A percentile compares a stretch with the other conserved stretches of the same genome.
These are phyloP conservation scores for Chenopodium quinoa DNA, from an alignment of 148 eudicot genomes.

Conservation along the genomic window DNA sequence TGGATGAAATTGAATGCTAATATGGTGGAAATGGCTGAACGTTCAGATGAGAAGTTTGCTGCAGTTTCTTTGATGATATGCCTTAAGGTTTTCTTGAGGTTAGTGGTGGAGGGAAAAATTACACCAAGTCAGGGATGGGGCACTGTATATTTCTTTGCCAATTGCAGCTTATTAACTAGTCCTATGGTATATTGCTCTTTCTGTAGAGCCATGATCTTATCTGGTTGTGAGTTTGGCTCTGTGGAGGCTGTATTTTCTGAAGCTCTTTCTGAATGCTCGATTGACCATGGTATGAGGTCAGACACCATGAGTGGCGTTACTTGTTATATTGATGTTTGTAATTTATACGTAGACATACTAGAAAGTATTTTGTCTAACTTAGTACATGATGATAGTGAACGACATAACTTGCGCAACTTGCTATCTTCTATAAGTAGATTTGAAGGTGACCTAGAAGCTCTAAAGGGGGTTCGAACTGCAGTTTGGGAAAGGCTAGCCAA, in stretches of 20 bases:
- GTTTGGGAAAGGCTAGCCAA: constrained; percentile 83
- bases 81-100: constrained; percentile 49
- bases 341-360: constrained; percentile 57
- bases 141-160: constrained; percentile 50
- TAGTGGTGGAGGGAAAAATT: constrained; percentile 54
- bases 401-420: constrained; percentile 41
- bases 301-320: constrained; percentile 24
- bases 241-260: constrained; percentile 52
- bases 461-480: constrained; percentile 60
- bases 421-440: constrained; percentile 70
- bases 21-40: constrained; percentile 45
- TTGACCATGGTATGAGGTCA: constrained; percentile 27
- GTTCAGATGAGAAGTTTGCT: constrained; percentile 41
- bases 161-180: constrained; percentile 33
- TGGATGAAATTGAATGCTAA: constrained; percentile 76
- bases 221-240: constrained; percentile 69
- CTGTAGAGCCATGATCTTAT: constrained; percentile 72
- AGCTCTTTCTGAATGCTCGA: constrained; percentile 39
- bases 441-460: constrained; percentile 50
- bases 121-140: constrained; percentile 65
- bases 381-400: constrained; percentile 48
- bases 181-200: constrained; percentile 46
- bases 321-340: constrained; percentile 47
- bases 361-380: constrained; percentile 59
- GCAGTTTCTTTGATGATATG: constrained; percentile 49